Percentiles rank a stretch among this genome's conserved stretches.
These are phyloP conservation scores for Drechslerella coelobrocha DNA, from an alignment of 2,329 filamentous ascomycete genomes.

Conservation along the genomic window DNA sequence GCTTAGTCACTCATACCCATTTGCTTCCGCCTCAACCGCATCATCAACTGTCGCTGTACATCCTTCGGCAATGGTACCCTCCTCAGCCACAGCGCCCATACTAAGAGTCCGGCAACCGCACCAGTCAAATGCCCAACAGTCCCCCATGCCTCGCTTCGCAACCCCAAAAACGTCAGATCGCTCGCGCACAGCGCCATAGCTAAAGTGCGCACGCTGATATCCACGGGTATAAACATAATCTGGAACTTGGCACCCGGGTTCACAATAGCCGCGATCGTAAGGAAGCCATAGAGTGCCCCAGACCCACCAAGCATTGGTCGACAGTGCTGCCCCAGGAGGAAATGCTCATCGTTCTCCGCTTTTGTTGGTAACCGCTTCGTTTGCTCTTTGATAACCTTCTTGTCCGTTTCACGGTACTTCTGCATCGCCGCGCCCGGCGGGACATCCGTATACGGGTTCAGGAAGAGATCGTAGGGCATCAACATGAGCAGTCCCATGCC, in stretches of 20 bases:
- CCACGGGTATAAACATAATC: slow-evolving; percentile 45
- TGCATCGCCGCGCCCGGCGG: neutral
- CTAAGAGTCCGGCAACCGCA: slow-evolving; percentile 14
- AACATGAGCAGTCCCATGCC: neutral
- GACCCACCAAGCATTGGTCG: slow-evolving; percentile 21
- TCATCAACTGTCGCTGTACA: slow-evolving; percentile 43
- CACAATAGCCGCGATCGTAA: slow-evolving; percentile 37
- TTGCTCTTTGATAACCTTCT: neutral
- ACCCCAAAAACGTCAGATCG: slow-evolving; percentile 23
- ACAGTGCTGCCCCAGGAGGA: slow-evolving; percentile 25
- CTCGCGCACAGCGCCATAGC: slow-evolving; percentile 28
- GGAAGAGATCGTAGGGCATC: slow-evolving; percentile 4
- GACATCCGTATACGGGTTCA: slow-evolving; percentile 24
- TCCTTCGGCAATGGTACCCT: slow-evolving; percentile 38
- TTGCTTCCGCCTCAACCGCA: slow-evolving; percentile 38
- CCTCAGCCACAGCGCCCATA: slow-evolving; percentile 46
- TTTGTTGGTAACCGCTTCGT: slow-evolving; percentile 13
- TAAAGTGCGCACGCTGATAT: slow-evolving; percentile 42
- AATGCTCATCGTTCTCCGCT: slow-evolving; percentile 22
- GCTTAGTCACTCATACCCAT: slow-evolving; percentile 26
- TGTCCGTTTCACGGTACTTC: slow-evolving; percentile 9
- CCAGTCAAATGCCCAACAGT: slow-evolving; percentile 42
- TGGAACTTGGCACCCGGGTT: slow-evolving; percentile 43
- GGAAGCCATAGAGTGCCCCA: slow-evolving; percentile 26
- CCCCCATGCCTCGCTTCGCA: slow-evolving; percentile 21